These are phyloP conservation scores for Phytophthora hybrid DNA, from an alignment of 352 stramenopile species.

Conservation along the genomic window DNA sequence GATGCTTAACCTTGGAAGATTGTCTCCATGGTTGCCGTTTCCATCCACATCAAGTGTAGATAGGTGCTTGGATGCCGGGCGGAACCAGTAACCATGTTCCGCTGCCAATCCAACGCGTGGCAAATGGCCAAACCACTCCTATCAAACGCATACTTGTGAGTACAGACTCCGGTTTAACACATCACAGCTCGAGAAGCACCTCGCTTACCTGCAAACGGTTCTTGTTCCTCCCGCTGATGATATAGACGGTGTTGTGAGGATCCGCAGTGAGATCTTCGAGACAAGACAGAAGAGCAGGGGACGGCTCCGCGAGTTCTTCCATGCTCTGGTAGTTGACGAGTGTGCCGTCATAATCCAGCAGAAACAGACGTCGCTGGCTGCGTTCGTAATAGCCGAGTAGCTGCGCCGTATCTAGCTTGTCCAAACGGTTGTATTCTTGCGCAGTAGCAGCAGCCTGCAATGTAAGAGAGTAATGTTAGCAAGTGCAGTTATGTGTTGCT, in stretches of 20 bases:
- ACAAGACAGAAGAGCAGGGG: constrained; percentile 60
- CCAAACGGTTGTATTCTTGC: constrained; percentile 88
- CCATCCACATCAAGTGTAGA: constrained; percentile 28
- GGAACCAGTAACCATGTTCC: constrained; percentile 87
- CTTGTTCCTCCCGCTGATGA: constrained; percentile 88
- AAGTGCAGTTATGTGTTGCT: background rate
- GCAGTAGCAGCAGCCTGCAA: constrained; percentile 64
- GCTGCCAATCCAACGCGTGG: constrained; percentile 78
- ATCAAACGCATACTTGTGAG: constrained; percentile 3
- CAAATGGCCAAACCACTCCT: constrained; percentile 89
- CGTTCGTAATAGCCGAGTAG: constrained; percentile 87
- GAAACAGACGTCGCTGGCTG: constrained; percentile 81
- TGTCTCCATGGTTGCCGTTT: constrained; percentile 12
- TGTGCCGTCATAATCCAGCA: constrained; percentile 89
- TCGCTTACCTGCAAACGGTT: constrained; percentile 54
- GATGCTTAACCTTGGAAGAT: constrained; percentile 9
- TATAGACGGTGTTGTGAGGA: constrained; percentile 85
- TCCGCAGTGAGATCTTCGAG: constrained; percentile 75
- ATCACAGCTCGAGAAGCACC: background rate
- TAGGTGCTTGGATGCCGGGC: constrained; percentile 67
- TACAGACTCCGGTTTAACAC: constrained; percentile 3
- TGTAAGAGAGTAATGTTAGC: background rate
- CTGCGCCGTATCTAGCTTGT: constrained; percentile 87
- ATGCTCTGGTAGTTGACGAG: constrained; percentile 86
- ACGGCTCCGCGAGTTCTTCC: constrained; percentile 71